Percentiles rank a stretch among this genome's conserved stretches.
phyloP scores from a whole-genome alignment of 805 yeast species.

The Ogataea chonburiensis region DNA sequence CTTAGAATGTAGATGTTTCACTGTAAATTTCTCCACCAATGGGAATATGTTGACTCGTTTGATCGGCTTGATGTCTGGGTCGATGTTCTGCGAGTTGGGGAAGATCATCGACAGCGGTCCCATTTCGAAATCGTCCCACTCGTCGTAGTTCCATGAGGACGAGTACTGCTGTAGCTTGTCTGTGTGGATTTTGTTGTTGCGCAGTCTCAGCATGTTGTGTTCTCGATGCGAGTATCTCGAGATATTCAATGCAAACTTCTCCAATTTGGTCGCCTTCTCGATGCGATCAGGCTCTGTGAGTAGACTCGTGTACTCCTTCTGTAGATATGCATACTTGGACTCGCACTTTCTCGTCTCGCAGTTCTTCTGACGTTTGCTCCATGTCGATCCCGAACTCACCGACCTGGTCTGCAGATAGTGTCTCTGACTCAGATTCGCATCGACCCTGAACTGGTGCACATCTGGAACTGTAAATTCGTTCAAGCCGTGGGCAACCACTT shows the following conservation, averaged over 20 bases:
- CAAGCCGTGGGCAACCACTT: conserved; percentile 44
- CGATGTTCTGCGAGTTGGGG: conserved; percentile 26
- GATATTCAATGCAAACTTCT: conserved; percentile 29
- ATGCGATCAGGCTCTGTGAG: conserved; percentile 24
- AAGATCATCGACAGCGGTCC: conserved; percentile 24
- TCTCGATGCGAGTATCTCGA: conserved; percentile 31
- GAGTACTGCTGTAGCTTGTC: conserved; percentile 27
- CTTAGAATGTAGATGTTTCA: conserved; percentile 57
- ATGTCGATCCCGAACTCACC: conserved; percentile 1
- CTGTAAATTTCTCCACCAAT: conserved; percentile 86
- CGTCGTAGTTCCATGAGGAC: conserved; percentile 45
- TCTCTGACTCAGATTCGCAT: conserved; percentile 1
- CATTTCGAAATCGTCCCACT: conserved; percentile 36
- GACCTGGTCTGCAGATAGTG: conserved; percentile 10
- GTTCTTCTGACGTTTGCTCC: conserved; percentile 12
- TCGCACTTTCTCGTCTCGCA: conserved; percentile 12
- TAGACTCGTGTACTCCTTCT: conserved; percentile 24
- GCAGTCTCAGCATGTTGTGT: conserved; percentile 26
- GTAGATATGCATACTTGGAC: conserved; percentile 19
- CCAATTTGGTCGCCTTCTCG: conserved; percentile 28
- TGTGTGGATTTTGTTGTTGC: conserved; percentile 29
- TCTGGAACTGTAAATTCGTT: conserved; percentile 24
- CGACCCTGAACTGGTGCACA: conserved; percentile 8
- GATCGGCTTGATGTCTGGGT: conserved; percentile 39
- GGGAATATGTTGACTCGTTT: conserved; percentile 74